A percentile compares a stretch with the other conserved stretches of the same genome.
Evolutionary conservation across 495 filamentous ascomycete genomes (phyloP).

Genomic region (Letharia columbiana): DNA sequence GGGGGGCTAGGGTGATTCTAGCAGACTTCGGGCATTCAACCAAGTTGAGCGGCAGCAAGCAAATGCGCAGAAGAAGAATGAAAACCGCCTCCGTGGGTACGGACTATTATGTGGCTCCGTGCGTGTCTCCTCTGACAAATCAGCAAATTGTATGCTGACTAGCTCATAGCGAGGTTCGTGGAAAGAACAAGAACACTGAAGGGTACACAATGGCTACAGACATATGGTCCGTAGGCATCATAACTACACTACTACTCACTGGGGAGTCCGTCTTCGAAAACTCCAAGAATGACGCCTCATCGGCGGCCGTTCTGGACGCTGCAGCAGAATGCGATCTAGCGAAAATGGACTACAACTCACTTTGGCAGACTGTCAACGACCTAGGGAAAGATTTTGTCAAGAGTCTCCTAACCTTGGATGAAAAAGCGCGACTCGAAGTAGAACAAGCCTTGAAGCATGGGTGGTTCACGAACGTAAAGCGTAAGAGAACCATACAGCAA

Average conservation of each 20-base stretch:
- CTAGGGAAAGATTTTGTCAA: slow-evolving; percentile 47
- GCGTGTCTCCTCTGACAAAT: slow-evolving; percentile 31
- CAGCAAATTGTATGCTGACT: not conserved
- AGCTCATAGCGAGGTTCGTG: slow-evolving; percentile 27
- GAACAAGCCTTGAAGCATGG: slow-evolving; percentile 46
- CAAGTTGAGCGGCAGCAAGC: slow-evolving; percentile 24
- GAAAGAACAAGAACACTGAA: slow-evolving; percentile 24
- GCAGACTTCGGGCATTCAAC: slow-evolving; percentile 67
- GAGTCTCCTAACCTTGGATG: slow-evolving; percentile 44
- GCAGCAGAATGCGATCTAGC: slow-evolving; percentile 28
- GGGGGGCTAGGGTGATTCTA: slow-evolving; percentile 51
- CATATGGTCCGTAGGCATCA: slow-evolving; percentile 53
- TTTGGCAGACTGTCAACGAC: slow-evolving; percentile 34
- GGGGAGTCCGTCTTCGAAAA: slow-evolving; percentile 35
- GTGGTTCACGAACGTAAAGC: slow-evolving; percentile 48
- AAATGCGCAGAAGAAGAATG: slow-evolving; percentile 41
- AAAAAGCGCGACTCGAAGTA: slow-evolving; percentile 43
- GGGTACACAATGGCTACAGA: slow-evolving; percentile 57
- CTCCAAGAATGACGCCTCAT: slow-evolving; percentile 4
- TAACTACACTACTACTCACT: slow-evolving; percentile 45
- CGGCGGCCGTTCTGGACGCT: slow-evolving; percentile 23
- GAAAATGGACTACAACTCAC: slow-evolving; percentile 30
- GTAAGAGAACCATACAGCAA: slow-evolving; percentile 36
- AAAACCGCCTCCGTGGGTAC: slow-evolving; percentile 54
- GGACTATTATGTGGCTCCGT: slow-evolving; percentile 61